Evolutionary conservation across 768 basidiomycete genomes (phyloP).

Genomic region (Tricholoma furcatifolium): DNA sequence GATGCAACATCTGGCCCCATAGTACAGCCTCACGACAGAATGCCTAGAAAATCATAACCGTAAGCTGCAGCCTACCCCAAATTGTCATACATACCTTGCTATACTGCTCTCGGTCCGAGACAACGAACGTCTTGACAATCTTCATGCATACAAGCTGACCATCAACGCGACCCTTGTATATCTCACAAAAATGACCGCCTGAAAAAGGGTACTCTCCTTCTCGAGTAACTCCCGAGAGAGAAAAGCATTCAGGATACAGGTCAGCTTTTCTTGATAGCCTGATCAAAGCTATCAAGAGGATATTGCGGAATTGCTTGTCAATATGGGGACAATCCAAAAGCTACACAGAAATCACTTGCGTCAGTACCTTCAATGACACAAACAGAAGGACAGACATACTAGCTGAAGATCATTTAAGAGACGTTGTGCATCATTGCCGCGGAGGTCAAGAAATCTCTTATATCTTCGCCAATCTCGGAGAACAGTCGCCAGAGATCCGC

Average conservation of each 20-base stretch:
- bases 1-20: conserved; percentile 13
- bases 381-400: background rate
- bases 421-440: background rate
- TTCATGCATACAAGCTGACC: conserved; percentile 24
- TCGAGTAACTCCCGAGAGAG: conserved; percentile 8
- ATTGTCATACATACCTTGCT: conserved; percentile 19
- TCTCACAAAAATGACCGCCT: conserved; percentile 26
- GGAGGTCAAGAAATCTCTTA: background rate
- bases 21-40: conserved; percentile 10
- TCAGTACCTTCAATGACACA: background rate
- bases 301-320: conserved; percentile 4
- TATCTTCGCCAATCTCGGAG: background rate
- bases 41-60: conserved; percentile 8
- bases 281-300: conserved; percentile 16
- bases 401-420: conserved; percentile 1
- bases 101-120: conserved; percentile 11
- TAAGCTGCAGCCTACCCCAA: background rate
- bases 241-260: conserved; percentile 26
- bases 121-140: conserved; percentile 20
- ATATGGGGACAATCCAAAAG: conserved; percentile 16
- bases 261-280: conserved; percentile 23
- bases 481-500: background rate
- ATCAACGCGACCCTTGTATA: conserved; percentile 21
- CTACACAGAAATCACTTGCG: background rate
- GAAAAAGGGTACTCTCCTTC: conserved; percentile 4